Base-by-base conservation (phyloP, 2,329 filamentous ascomycete species). In the Aspergillus carbonarius region DNA sequence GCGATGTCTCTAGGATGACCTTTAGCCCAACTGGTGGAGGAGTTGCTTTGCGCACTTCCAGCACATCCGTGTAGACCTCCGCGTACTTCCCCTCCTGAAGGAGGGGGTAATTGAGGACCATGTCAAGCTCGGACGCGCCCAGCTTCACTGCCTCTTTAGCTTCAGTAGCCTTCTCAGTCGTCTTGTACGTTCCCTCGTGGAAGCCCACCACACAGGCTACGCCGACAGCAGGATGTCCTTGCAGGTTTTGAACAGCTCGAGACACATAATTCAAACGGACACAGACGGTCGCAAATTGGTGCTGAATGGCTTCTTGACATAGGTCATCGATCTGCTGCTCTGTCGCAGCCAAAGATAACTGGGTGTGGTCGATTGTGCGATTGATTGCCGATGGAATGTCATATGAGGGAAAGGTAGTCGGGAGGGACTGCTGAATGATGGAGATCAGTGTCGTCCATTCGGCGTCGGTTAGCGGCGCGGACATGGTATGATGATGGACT, bases 201-300 rank as follows among this genome's bases (percentile, higher is more conserved):
- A 87, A 87, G 20, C 82, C 83, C 9, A 87, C 77, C 5, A 87
- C 85, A 63, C 82, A 83, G 46, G 83, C 82, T 18, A 86, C 79
- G 23, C 76, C 74, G n/a, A 84, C 79, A 5, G 69, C 68, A 7
- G 78, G 77, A 58, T 77, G 75, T 49, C 59, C 61, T 20, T 70
- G 64, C 35, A 87, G 76, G 55, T 81, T 78, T 42, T 76, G 64
- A 17, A 78, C 77, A 50, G 82, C 82, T 56, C 77, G 79, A 23
- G 75, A 63, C n/a, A 87, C 83, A 68, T 79, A 79, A 35, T 78
- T 74, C 1, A 80, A 73, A 7, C 84, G 80, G 1, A 87, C 83
- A 67, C 85, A 87, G 56, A 87, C 85, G 9, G 83, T 79, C 66
- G 74, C 67, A 48, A 74, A 76, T 23, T 68, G 69, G 62, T 77